Conservation (phyloP, 805 yeast genomes). For the Zygoascus ofunaensis region DNA sequence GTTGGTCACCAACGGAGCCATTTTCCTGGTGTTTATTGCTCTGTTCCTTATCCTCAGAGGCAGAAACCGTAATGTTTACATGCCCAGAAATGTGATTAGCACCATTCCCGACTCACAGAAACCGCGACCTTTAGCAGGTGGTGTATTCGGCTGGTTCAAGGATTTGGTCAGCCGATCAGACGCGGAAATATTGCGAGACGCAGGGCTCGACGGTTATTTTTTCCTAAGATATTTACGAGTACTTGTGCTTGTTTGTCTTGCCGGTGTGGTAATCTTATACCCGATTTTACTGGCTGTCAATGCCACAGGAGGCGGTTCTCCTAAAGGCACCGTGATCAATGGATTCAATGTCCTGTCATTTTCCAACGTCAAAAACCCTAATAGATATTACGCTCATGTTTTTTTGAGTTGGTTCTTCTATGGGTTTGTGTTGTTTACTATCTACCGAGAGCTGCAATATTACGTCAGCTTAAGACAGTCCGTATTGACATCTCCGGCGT, state of each 20-base stretch:
- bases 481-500: conserved; percentile 69
- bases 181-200: conserved; percentile 68
- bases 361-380: conserved; percentile 53
- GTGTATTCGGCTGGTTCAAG: conserved; percentile 60
- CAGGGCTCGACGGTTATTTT: conserved; percentile 92
- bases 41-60: conserved; percentile 61
- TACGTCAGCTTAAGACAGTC: conserved; percentile 71
- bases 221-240: conserved; percentile 69
- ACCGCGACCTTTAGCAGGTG: conserved; percentile 67
- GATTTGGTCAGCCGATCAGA: conserved; percentile 60
- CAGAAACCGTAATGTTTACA: conserved; percentile 63
- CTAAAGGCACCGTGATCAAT: conserved; percentile 43
- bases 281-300: conserved; percentile 77
- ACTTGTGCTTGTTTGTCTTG: conserved; percentile 43
- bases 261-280: conserved; percentile 47
- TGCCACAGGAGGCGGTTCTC: conserved; percentile 41
- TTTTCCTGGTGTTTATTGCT: conserved; percentile 53
- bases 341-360: conserved; percentile 76
- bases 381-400: conserved; percentile 79
- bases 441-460: conserved; percentile 75
- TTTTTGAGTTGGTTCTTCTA: conserved; percentile 73
- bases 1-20: conserved; percentile 53
- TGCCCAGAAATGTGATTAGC: conserved; percentile 66
- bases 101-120: conserved; percentile 36
- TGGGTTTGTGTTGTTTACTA: conserved; percentile 56